Evolutionary conservation across 306 rosid species (phyloP).

Genomic region (Quercus gilva): DNA sequence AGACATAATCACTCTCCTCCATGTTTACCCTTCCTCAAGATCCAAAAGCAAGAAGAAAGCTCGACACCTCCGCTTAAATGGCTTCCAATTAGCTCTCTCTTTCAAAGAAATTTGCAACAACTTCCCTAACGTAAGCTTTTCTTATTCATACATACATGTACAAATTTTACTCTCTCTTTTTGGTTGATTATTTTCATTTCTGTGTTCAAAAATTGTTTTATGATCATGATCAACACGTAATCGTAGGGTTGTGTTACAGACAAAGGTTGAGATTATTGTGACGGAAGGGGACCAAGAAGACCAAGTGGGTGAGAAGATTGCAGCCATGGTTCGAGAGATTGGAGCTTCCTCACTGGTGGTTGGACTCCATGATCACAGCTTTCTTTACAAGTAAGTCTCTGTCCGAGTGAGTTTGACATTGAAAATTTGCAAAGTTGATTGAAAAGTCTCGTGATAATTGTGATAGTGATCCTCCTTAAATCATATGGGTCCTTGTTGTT

Average conservation of each 20-base stretch:
- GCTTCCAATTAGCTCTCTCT: conserved; percentile 76
- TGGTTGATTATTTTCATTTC: background rate
- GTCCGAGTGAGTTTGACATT: too few relatives aligned
- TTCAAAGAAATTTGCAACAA: conserved; percentile 69
- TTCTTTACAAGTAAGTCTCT: conserved; percentile 78
- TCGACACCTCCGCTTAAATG: conserved; percentile 65
- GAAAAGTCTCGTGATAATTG: background rate
- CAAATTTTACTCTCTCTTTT: background rate
- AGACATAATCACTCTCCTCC: conserved; percentile 76
- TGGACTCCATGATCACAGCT: conserved; percentile 92
- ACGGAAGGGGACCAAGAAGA: conserved; percentile 75
- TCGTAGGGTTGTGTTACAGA: conserved; percentile 74
- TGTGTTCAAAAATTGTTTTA: conserved; percentile 9
- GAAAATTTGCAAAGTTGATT: too few relatives aligned
- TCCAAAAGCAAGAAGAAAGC: conserved; percentile 54
- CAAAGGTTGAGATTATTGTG: conserved; percentile 90
- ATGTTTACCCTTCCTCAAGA: conserved; percentile 55
- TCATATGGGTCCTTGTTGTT: background rate
- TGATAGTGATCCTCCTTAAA: background rate
- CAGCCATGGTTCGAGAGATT: conserved; percentile 56
- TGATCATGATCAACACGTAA: conserved; percentile 40
- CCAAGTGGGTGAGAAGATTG: conserved; percentile 63
- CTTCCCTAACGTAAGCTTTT: conserved; percentile 54
- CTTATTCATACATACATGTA: background rate
- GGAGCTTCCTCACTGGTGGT: conserved; percentile 76